phyloP scores from a whole-genome alignment of 169 alveolate species.

The Cryptosporidium baileyi region DNA sequence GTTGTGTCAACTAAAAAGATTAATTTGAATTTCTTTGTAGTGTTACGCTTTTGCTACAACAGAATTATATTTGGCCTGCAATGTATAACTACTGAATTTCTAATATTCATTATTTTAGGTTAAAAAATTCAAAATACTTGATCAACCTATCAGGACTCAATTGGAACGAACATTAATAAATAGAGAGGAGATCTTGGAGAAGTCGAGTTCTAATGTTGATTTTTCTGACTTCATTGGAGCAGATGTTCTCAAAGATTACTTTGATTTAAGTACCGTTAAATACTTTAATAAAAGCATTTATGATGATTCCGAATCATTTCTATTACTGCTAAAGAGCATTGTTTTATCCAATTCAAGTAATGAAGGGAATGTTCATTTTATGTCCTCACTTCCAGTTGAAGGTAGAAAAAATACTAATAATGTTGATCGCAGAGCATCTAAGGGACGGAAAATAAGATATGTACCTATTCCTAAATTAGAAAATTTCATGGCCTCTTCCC shows the following conservation, averaged over 20 bases:
- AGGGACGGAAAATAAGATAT: constrained; percentile 77
- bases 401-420: constrained; percentile 34
- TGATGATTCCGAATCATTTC: constrained; percentile 30
- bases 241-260: not conserved
- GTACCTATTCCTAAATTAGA: constrained; percentile 74
- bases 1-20: constrained; percentile 62
- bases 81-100: not conserved
- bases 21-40: not conserved
- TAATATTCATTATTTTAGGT: not conserved
- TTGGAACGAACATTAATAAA: constrained; percentile 40
- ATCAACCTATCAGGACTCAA: constrained; percentile 73
- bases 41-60: constrained; percentile 59
- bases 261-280: not conserved
- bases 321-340: constrained; percentile 8
- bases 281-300: constrained; percentile 14
- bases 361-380: not conserved
- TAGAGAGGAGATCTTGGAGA: constrained; percentile 29
- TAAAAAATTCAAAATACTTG: constrained; percentile 55
- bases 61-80: not conserved
- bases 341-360: not conserved
- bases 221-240: not conserved
- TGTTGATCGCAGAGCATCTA: constrained; percentile 77
- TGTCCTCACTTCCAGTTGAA: constrained; percentile 53
- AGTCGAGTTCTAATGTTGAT: constrained; percentile 41
- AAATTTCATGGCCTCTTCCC: constrained; percentile 68